Evolutionary conservation across 176 grass and related monocot genomes (phyloP).

Genomic region (Oryza nivara): DNA sequence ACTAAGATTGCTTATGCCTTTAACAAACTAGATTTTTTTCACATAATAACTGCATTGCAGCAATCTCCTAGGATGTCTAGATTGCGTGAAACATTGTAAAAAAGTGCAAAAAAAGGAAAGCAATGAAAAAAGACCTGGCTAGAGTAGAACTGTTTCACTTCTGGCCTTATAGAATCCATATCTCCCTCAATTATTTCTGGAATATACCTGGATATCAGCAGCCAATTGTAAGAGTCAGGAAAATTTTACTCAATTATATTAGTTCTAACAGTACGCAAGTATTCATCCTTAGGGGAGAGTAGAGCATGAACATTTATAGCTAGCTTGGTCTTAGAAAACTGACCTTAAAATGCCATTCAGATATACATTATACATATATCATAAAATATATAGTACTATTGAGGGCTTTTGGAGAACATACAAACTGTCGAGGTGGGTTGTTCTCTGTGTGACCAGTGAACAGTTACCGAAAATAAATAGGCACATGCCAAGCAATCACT

Average conservation of each 20-base stretch:
- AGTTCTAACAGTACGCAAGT: no score
- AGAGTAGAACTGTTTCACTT: conserved; percentile 74
- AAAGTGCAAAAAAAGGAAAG: not conserved
- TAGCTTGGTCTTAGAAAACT: not conserved
- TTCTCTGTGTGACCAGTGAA: not conserved
- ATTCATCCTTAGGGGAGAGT: not conserved
- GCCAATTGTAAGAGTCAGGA: not conserved
- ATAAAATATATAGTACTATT: not conserved
- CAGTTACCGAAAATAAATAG: not conserved
- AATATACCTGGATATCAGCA: conserved; percentile 55
- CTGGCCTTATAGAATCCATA: conserved; percentile 80
- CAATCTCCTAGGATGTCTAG: conserved; percentile 16
- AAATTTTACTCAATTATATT: not conserved
- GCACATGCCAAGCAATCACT: not conserved
- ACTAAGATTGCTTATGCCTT: not conserved
- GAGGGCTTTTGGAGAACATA: not conserved
- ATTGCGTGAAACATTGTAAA: not conserved
- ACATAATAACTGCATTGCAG: not conserved
- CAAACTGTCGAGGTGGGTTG: not conserved
- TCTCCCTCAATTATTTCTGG: conserved; percentile 73
- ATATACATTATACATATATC: not conserved
- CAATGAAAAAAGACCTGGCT: conserved; percentile 44
- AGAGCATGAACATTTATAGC: conserved; percentile 8
- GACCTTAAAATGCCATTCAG: no score
- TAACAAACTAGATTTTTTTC: conserved; percentile 9